A percentile compares a stretch with the other conserved stretches of the same genome.
Conservation (phyloP, 768 basidiomycete genomes). For the Macrolepiota dolichaula region DNA sequence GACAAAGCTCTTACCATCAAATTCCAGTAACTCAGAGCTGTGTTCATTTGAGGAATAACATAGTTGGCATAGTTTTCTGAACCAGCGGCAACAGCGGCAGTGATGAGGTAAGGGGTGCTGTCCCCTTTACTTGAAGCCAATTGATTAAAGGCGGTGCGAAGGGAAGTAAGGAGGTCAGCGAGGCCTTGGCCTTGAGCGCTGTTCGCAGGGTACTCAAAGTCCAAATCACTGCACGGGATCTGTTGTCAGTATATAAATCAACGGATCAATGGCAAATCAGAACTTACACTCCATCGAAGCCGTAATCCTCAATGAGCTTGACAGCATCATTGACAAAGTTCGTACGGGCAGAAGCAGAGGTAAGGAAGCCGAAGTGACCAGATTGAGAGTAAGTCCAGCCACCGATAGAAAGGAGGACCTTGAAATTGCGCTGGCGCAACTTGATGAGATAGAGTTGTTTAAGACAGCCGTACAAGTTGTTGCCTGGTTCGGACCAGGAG, state of each 20-base stretch:
- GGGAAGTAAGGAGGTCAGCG: constrained; percentile 56
- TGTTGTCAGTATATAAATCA: background rate
- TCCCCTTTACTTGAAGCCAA: constrained; percentile 62
- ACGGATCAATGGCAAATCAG: background rate
- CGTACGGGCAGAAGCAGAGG: constrained; percentile 41
- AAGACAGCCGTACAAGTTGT: constrained; percentile 77
- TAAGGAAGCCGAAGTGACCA: constrained; percentile 65
- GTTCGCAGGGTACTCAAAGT: constrained; percentile 74
- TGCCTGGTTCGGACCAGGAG: constrained; percentile 70
- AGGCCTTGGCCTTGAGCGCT: constrained; percentile 62
- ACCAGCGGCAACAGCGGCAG: constrained; percentile 66
- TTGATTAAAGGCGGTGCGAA: constrained; percentile 60
- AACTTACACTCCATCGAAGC: constrained; percentile 73
- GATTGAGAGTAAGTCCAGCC: constrained; percentile 72
- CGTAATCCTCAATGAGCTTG: constrained; percentile 66
- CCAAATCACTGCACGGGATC: constrained; percentile 50
- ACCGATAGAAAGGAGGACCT: constrained; percentile 49
- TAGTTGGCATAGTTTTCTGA: constrained; percentile 54
- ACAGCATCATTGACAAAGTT: constrained; percentile 63
- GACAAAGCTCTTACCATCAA: constrained; percentile 54
- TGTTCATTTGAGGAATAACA: constrained; percentile 60
- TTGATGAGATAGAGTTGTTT: constrained; percentile 72
- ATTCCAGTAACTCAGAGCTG: constrained; percentile 73
- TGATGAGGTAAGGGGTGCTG: constrained; percentile 53
- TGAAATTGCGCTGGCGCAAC: constrained; percentile 51